phyloP scores from a whole-genome alignment of 768 basidiomycete genomes.

The Trametes cinnabarina region DNA sequence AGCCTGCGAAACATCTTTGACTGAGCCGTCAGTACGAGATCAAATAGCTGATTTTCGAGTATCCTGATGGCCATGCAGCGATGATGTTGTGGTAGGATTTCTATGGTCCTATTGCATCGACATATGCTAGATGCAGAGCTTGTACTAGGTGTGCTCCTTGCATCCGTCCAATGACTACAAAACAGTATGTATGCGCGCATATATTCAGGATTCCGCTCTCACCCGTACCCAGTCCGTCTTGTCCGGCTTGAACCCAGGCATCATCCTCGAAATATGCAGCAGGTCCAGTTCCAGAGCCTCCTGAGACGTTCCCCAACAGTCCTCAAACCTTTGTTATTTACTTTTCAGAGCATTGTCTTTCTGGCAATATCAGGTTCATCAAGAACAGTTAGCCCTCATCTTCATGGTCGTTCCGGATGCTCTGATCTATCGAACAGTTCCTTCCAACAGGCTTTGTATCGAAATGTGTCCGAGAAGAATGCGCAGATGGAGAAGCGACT shows the following conservation, averaged over 20 bases:
- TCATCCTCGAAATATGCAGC: conserved; percentile 78
- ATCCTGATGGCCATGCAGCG: conserved; percentile 11
- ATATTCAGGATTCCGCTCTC: conserved; percentile 18
- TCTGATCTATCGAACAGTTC: conserved; percentile 42
- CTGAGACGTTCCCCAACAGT: too few relatives aligned
- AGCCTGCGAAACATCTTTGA: conserved; percentile 81
- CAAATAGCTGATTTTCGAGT: neutral
- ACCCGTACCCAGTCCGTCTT: conserved; percentile 64
- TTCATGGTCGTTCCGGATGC: neutral
- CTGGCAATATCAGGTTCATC: conserved; percentile 89
- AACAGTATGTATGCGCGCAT: conserved; percentile 58
- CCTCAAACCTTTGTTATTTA: too few relatives aligned
- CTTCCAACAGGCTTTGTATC: conserved; percentile 81
- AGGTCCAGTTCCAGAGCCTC: conserved; percentile 42
- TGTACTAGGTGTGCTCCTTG: conserved; percentile 67
- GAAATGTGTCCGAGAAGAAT: conserved; percentile 79
- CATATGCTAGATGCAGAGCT: conserved; percentile 37
- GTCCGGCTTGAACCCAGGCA: conserved; percentile 73
- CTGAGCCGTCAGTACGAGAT: conserved; percentile 59
- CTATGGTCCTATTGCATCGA: conserved; percentile 45
- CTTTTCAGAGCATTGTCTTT: conserved; percentile 67
- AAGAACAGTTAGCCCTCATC: conserved; percentile 59
- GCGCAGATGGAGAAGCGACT: conserved; percentile 81
- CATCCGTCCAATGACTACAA: conserved; percentile 91
- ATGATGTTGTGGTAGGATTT: conserved; percentile 47